A percentile compares a stretch with the other conserved stretches of the same genome.
Evolutionary conservation across 2,329 filamentous ascomycete genomes (phyloP).

Genomic region (Elsinoe fawcettii): DNA sequence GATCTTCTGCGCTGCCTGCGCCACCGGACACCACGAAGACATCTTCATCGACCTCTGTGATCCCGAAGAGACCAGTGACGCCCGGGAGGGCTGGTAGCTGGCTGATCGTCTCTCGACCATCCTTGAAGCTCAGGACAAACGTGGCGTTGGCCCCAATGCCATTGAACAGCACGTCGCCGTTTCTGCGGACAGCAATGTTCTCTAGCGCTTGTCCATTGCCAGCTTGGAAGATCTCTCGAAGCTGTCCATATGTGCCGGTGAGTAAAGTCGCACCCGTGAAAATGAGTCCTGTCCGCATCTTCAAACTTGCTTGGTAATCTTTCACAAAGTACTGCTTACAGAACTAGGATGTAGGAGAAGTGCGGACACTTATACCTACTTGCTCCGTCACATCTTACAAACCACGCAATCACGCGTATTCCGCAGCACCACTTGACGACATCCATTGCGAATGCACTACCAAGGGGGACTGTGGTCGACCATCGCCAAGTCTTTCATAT

Average conservation of each 20-base stretch:
- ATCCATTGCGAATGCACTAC: not conserved
- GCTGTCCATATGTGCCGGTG: not conserved
- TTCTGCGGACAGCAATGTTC: not conserved
- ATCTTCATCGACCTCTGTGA: not conserved
- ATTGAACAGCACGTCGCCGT: conserved; percentile 2
- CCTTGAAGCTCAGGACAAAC: conserved; percentile 1
- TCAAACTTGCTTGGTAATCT: too few relatives aligned
- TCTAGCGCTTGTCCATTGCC: not conserved
- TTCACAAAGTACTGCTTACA: too few relatives aligned
- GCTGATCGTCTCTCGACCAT: not conserved
- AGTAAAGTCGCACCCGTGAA: not conserved
- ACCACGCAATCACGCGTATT: not conserved
- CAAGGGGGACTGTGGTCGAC: not conserved
- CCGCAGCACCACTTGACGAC: not conserved
- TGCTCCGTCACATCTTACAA: not conserved
- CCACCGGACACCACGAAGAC: not conserved
- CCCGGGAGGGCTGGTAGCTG: not conserved
- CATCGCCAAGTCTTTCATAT: not conserved
- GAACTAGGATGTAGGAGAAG: not conserved
- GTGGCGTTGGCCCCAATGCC: not conserved
- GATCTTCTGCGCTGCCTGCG: not conserved
- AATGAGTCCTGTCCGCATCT: not conserved
- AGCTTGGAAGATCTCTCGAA: not conserved
- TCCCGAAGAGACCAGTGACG: not conserved
- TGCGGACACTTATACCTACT: not conserved